Evolutionary conservation across 331 rosid species (phyloP).

Genomic region (Acacia pycnantha): DNA sequence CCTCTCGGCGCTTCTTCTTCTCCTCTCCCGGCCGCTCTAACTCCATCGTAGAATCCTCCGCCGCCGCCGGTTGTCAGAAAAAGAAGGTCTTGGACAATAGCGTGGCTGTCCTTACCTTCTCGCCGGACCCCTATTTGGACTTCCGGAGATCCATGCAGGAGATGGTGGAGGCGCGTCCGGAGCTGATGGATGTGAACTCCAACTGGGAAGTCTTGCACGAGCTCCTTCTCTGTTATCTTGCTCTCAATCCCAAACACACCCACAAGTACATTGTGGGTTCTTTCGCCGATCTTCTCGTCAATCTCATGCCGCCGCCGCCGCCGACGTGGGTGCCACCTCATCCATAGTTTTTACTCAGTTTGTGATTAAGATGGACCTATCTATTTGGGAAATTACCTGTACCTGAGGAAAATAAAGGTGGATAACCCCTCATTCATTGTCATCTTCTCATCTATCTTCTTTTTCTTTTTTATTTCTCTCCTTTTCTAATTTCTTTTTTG

Average conservation of each 20-base stretch:
- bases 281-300: slow-evolving; percentile 70
- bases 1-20: slow-evolving; percentile 95
- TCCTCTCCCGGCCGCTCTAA: slow-evolving; percentile 93
- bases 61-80: not conserved
- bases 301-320: slow-evolving; percentile 33
- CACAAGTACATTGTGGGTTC: slow-evolving; percentile 79
- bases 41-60: slow-evolving; percentile 72
- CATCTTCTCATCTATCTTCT: not conserved
- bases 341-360: not conserved
- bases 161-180: slow-evolving; percentile 90
- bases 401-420: not conserved
- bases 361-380: not conserved
- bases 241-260: slow-evolving; percentile 71
- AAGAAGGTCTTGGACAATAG: slow-evolving; percentile 38
- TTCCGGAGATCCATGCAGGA: slow-evolving; percentile 92
- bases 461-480: not conserved
- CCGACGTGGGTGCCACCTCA: not conserved
- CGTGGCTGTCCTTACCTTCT: slow-evolving; percentile 68
- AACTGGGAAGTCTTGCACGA: slow-evolving; percentile 79
- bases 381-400: not conserved
- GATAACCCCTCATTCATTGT: slow-evolving; percentile 16
- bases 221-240: slow-evolving; percentile 83
- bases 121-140: slow-evolving; percentile 82
- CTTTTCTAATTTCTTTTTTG: not conserved
- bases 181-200: slow-evolving; percentile 43